A percentile compares a stretch with the other conserved stretches of the same genome.
phyloP scores from a whole-genome alignment of 2,329 filamentous ascomycete genomes.

The Sarocladium strictum region DNA sequence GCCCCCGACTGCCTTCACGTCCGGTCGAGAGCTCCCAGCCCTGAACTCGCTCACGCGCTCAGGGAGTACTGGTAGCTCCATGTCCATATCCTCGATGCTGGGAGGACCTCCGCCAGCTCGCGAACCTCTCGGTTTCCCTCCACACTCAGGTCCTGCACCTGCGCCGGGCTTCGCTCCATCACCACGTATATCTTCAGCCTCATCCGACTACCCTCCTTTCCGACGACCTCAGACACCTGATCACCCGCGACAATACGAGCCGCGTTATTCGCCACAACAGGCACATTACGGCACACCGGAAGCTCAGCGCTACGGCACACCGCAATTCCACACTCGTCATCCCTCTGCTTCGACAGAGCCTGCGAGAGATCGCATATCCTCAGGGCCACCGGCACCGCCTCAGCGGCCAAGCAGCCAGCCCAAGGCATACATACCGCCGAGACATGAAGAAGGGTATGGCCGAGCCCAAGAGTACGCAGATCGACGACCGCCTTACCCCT shows the following conservation, averaged over 20 bases:
- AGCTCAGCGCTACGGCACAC: slow-evolving; percentile 52
- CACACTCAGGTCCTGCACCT: slow-evolving; percentile 29
- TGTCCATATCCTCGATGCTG: slow-evolving; percentile 58
- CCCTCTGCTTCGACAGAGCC: slow-evolving; percentile 42
- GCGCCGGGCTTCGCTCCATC: slow-evolving; percentile 44
- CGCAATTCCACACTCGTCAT: slow-evolving; percentile 49
- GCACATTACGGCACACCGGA: slow-evolving; percentile 46
- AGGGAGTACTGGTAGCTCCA: slow-evolving; percentile 43
- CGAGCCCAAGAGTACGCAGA: slow-evolving; percentile 24
- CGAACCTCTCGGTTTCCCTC: slow-evolving; percentile 35
- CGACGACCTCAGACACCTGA: slow-evolving; percentile 71
- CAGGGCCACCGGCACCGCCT: slow-evolving; percentile 31
- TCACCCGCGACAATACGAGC: slow-evolving; percentile 50
- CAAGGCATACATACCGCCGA: slow-evolving; percentile 41
- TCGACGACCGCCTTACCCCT: slow-evolving; percentile 38
- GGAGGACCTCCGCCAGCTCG: slow-evolving; percentile 41
- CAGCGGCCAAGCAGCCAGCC: slow-evolving; percentile 47
- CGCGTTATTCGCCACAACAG: slow-evolving; percentile 21
- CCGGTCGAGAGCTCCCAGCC: slow-evolving; percentile 47
- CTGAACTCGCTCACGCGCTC: slow-evolving; percentile 43
- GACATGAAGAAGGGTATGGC: slow-evolving; percentile 35
- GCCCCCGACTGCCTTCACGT: slow-evolving; percentile 37
- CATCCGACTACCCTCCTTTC: slow-evolving; percentile 55
- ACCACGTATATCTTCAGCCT: slow-evolving; percentile 47
- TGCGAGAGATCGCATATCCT: slow-evolving; percentile 31